These are phyloP conservation scores for Aulographum hederae DNA, from an alignment of 2,329 filamentous ascomycete species.

Conservation along the genomic window DNA sequence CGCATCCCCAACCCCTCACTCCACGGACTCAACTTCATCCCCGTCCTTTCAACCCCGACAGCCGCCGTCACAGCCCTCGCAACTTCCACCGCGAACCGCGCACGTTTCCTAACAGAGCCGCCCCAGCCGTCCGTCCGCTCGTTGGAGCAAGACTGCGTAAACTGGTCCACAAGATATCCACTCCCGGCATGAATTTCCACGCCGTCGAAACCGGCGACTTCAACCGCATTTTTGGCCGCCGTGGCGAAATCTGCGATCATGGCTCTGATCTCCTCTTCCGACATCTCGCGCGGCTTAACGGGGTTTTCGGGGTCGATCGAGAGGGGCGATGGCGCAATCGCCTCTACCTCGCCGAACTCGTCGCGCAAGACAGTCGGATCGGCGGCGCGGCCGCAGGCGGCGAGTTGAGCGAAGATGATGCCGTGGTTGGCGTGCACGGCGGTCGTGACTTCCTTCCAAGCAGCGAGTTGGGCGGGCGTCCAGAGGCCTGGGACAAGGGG, in stretches of 20 bases:
- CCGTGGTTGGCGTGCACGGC: slow-evolving; percentile 15
- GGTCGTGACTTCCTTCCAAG: slow-evolving; percentile 16
- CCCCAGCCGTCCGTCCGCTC: slow-evolving; percentile 30
- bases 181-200: slow-evolving; percentile 31
- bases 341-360: slow-evolving; percentile 11
- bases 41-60: slow-evolving; percentile 33
- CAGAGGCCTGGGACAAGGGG: slow-evolving; percentile 15
- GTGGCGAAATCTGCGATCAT: slow-evolving; percentile 19
- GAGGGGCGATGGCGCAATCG: slow-evolving; percentile 12
- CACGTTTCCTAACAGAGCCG: slow-evolving; percentile 29
- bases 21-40: slow-evolving; percentile 42
- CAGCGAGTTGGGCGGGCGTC: slow-evolving; percentile 12
- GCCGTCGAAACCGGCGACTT: slow-evolving; percentile 20
- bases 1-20: slow-evolving; percentile 43
- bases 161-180: slow-evolving; percentile 27
- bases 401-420: slow-evolving; percentile 15
- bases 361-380: slow-evolving; percentile 20
- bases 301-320: slow-evolving; percentile 20
- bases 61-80: slow-evolving; percentile 29
- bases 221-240: slow-evolving; percentile 20
- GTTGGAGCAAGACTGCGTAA: slow-evolving; percentile 40
- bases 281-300: slow-evolving; percentile 18
- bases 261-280: slow-evolving; percentile 19
- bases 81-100: slow-evolving; percentile 33
- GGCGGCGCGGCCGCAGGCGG: slow-evolving; percentile 12